Evolutionary conservation across 495 filamentous ascomycete genomes (phyloP).

Genomic region (Talaromyces borbonicus): DNA sequence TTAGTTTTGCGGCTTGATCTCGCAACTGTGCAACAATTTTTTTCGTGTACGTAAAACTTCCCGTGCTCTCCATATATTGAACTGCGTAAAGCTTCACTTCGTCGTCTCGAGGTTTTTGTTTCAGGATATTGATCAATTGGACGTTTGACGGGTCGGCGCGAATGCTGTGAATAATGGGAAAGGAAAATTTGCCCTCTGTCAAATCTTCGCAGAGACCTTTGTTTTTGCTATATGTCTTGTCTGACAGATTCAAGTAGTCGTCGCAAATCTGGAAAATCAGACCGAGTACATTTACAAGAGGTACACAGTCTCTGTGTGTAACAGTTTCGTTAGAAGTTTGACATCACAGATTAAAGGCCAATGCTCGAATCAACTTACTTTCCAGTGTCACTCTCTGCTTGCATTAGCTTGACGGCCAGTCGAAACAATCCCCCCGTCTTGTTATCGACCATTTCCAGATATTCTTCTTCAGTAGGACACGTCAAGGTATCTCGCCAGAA

Average conservation of each 20-base stretch:
- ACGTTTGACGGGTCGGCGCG: conserved; percentile 68
- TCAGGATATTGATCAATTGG: conserved; percentile 82
- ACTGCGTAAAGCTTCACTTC: conserved; percentile 89
- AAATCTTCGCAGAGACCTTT: conserved; percentile 96
- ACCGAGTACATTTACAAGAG: conserved; percentile 82
- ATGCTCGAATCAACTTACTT: conserved; percentile 27
- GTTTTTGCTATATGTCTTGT: conserved; percentile 63
- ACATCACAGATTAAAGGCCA: too few relatives aligned
- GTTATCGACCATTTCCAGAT: conserved; percentile 97
- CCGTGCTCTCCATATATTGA: conserved; percentile 80
- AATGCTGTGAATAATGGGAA: conserved; percentile 93
- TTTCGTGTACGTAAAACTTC: conserved; percentile 79
- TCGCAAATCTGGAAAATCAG: conserved; percentile 95
- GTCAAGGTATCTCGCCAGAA: conserved; percentile 94
- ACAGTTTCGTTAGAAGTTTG: too few relatives aligned
- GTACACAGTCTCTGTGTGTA: conserved; percentile 59
- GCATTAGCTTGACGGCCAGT: conserved; percentile 91
- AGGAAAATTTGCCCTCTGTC: conserved; percentile 97
- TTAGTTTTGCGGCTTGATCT: conserved; percentile 53
- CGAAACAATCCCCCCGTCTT: conserved; percentile 96
- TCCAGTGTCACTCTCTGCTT: conserved; percentile 62
- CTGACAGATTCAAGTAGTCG: conserved; percentile 84
- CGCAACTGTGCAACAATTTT: conserved; percentile 58
- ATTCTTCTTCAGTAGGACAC: conserved; percentile 91
- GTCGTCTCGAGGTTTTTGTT: conserved; percentile 76